Base-by-base conservation (phyloP, 2,329 filamentous ascomycete genomes). In the Talaromyces marneffei region DNA sequence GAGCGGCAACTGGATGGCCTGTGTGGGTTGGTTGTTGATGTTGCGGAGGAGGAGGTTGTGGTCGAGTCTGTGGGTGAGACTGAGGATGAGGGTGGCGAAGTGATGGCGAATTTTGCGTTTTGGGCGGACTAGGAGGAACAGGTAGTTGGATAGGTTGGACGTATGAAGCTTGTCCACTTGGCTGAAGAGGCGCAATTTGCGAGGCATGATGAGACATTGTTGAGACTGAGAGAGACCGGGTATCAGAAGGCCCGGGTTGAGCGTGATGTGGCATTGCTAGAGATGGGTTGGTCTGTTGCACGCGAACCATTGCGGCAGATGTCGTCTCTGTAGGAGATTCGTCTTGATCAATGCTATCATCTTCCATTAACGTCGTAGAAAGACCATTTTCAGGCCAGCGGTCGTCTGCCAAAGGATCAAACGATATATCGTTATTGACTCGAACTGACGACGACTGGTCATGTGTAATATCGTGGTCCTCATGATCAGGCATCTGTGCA, bases 371-470 rank as follows among this genome's bases (percentile, higher is more conserved):
- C 20, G 65, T 61, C 18, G 67, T 40, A n/a, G 64, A 66, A 10
- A 74, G 62, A 54, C 67, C 62, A 14, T 73, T 71, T 54, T 71
- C 63, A 9, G 73, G 64, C 73, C 73, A 75, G 61, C 66, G 69
- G 35, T 70, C 72, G 9, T 72, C 66, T 16, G 40, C 20, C 33
- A 63, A 48, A 33, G 39, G 61, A 53, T 63, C 61, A n/a, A 63
- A 60, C 62, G 12, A 68, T 66, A 23, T 66, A 69, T 54, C 68
- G 67, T 35, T 67, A 68, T 31, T 71, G 68, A 57, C 67, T 66
- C 58, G 66, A 58, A 46, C 66, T n/a, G 57, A 46, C 2, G 57
- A 46, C 6, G 57, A 12, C 14, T 55, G 58, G 2, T 52, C 48
- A 31, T 62, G 55, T 16, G 62, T 37, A 4, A 50, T n/a, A 18